These are phyloP conservation scores for Acanthamoeba polyphaga DNA, from an alignment of 208 protist genomes.

Conservation along the genomic window DNA sequence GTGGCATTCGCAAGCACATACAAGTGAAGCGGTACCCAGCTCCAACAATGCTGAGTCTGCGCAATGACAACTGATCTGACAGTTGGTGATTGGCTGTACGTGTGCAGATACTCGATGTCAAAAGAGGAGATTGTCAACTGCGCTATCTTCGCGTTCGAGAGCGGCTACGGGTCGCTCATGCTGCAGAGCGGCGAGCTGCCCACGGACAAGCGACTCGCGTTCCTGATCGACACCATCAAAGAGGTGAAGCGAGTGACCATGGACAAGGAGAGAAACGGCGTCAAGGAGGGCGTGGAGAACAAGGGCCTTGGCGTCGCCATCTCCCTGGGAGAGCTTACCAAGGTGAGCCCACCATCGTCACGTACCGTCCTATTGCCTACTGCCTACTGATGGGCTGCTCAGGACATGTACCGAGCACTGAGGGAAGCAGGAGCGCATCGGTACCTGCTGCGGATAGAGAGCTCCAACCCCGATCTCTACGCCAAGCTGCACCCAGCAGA, in stretches of 20 bases:
- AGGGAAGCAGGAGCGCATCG: slow-evolving; percentile 82
- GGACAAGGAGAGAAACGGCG: slow-evolving; percentile 22
- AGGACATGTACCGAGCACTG: slow-evolving; percentile 79
- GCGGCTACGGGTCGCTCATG: slow-evolving; percentile 81
- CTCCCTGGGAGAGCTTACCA: slow-evolving; percentile 81
- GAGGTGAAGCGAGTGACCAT: slow-evolving; percentile 50
- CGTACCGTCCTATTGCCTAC: background rate
- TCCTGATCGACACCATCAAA: slow-evolving; percentile 71
- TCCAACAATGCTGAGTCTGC: too few species aligned
- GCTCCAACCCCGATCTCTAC: slow-evolving; percentile 86
- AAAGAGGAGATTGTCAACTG: slow-evolving; percentile 82
- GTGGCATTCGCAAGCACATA: slow-evolving; percentile 84
- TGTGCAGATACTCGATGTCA: slow-evolving; percentile 81
- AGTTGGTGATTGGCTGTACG: background rate
- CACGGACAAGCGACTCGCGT: slow-evolving; percentile 73
- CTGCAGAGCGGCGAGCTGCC: slow-evolving; percentile 83
- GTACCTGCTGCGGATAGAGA: slow-evolving; percentile 87
- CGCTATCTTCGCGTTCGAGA: slow-evolving; percentile 77
- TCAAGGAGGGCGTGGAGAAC: slow-evolving; percentile 35
- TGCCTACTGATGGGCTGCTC: background rate
- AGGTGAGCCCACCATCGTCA: background rate
- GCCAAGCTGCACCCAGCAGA: slow-evolving; percentile 84
- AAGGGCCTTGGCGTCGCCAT: slow-evolving; percentile 82
- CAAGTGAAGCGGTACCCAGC: slow-evolving; percentile 3
- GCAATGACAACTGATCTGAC: background rate